These are phyloP conservation scores for Bretschneidera sinensis DNA, from an alignment of 345 rosid species.

Conservation along the genomic window DNA sequence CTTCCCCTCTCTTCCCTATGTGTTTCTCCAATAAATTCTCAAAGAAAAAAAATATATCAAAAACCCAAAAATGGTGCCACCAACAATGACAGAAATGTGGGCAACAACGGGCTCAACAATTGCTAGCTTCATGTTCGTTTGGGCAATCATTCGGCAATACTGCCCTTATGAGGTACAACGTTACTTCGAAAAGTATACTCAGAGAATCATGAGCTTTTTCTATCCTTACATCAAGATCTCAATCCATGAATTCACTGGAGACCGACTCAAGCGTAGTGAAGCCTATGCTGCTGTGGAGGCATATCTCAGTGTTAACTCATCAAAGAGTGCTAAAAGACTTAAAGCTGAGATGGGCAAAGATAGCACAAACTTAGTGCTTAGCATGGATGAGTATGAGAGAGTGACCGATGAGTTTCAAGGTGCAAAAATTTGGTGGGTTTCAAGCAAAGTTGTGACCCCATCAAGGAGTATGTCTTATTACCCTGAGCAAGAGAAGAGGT, in stretches of 20 bases:
- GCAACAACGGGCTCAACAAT: conserved; percentile 54
- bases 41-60: too few species aligned
- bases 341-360: conserved; percentile 48
- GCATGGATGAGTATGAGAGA: conserved; percentile 49
- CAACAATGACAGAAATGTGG: conserved; percentile 43
- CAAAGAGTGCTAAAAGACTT: conserved; percentile 39
- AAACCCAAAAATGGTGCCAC: conserved; percentile 23
- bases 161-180: conserved; percentile 51
- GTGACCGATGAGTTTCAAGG: conserved; percentile 48
- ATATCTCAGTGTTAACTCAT: conserved; percentile 40
- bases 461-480: conserved; percentile 24
- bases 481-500: conserved; percentile 50
- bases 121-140: conserved; percentile 53
- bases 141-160: conserved; percentile 47
- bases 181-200: conserved; percentile 32
- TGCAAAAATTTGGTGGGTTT: conserved; percentile 41
- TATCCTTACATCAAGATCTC: conserved; percentile 47
- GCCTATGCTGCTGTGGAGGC: conserved; percentile 55
- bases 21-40: too few species aligned
- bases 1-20: too few species aligned
- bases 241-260: conserved; percentile 44
- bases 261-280: conserved; percentile 45
- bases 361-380: conserved; percentile 35
- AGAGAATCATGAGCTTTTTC: conserved; percentile 25
- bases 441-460: background rate